Percentiles rank a stretch among this genome's conserved stretches.
These are phyloP conservation scores for Botrytis fabae DNA, from an alignment of 2,329 filamentous ascomycete species.

Conservation along the genomic window DNA sequence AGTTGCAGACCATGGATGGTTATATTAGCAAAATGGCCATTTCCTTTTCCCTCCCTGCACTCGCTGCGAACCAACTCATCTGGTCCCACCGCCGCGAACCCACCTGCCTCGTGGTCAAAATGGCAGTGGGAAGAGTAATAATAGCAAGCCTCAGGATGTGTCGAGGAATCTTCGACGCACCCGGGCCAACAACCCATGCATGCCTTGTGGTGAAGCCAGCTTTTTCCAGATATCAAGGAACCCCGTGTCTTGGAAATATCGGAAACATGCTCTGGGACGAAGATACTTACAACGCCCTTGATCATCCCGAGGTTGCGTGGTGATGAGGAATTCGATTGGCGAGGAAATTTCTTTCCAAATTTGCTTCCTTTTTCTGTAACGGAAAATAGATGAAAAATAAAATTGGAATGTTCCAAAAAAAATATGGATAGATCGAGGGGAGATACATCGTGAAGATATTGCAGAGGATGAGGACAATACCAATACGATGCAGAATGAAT, in stretches of 20 bases:
- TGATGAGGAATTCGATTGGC: not conserved
- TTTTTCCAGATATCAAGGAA: not conserved
- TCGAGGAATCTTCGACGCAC: too few relatives aligned
- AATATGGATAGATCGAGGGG: not conserved
- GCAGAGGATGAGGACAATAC: not conserved
- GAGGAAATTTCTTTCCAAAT: not conserved
- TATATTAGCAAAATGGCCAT: not conserved
- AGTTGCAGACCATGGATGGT: too few relatives aligned
- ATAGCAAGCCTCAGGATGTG: too few relatives aligned
- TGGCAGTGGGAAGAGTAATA: too few relatives aligned
- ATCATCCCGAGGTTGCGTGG: not conserved
- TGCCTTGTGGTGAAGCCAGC: slow-evolving; percentile 17
- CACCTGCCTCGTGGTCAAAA: not conserved
- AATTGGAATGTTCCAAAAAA: slow-evolving; percentile 5
- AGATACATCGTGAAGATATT: not conserved
- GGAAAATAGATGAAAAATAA: slow-evolving; percentile 11
- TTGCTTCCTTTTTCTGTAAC: not conserved
- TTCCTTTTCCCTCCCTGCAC: not conserved
- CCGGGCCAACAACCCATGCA: not conserved
- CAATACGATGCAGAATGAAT: not conserved
- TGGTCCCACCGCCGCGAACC: not conserved
- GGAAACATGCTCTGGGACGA: not conserved
- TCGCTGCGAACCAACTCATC: not conserved
- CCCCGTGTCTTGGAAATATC: slow-evolving; percentile 2
- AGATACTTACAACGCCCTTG: not conserved